A percentile compares a stretch with the other conserved stretches of the same genome.
phyloP scores from a whole-genome alignment of 176 grass and related monocot species.

The Rhynchospora tenuis region DNA sequence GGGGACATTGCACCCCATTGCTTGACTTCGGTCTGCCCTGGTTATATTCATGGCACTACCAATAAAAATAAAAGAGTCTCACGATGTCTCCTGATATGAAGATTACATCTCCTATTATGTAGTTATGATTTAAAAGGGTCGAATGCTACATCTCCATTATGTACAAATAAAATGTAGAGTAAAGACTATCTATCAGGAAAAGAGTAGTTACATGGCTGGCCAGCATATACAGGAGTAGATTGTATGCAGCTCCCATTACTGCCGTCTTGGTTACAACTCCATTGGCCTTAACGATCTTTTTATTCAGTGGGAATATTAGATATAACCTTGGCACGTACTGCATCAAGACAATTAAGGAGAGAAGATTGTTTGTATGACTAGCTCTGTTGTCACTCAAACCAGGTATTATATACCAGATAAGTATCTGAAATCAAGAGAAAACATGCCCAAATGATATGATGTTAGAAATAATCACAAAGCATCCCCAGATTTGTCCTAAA shows the following conservation, averaged over 20 bases:
- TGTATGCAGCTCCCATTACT: constrained; percentile 81
- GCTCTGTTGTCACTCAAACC: constrained; percentile 52
- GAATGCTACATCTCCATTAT: not conserved
- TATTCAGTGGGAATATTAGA: constrained; percentile 73
- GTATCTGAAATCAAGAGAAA: constrained; percentile 43
- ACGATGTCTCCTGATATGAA: not conserved
- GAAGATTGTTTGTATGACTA: constrained; percentile 80
- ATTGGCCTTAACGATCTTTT: constrained; percentile 72
- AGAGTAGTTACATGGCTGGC: constrained; percentile 54
- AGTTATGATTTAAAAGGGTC: not conserved
- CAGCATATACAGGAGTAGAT: constrained; percentile 83
- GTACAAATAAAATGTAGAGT: not conserved
- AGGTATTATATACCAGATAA: constrained; percentile 87
- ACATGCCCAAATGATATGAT: not conserved
- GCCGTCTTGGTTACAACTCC: constrained; percentile 84
- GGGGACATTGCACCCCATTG: too few species aligned
- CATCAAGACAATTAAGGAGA: constrained; percentile 76
- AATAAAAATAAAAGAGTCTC: not conserved
- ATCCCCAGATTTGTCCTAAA: not conserved
- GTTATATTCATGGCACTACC: too few species aligned
- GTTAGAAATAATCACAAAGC: not conserved
- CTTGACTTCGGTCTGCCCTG: too few species aligned
- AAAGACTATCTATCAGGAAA: not conserved
- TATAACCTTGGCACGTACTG: constrained; percentile 82
- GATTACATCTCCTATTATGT: not conserved